phyloP scores from a whole-genome alignment of 225 moss, liverwort and hornwort genomes.

The Sphagnum contortum region DNA sequence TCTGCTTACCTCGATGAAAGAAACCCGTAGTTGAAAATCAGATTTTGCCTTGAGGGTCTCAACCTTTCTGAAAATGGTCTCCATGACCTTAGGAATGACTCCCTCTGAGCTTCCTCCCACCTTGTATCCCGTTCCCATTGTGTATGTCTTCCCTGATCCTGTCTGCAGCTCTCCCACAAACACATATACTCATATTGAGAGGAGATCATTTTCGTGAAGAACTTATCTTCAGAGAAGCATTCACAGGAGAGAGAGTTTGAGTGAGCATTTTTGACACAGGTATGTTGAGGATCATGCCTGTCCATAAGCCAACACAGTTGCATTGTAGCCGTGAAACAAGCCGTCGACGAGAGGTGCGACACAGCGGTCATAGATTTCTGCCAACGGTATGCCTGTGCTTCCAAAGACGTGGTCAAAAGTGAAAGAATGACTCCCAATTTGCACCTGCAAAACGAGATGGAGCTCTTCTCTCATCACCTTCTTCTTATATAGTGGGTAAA shows the following conservation, averaged over 20 bases:
- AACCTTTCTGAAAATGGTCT: constrained; percentile 35
- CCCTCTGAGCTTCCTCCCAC: constrained; percentile 52
- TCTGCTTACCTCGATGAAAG: constrained; percentile 40
- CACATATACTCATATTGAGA: background rate
- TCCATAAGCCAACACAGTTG: constrained; percentile 50
- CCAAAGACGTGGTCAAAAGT: constrained; percentile 52
- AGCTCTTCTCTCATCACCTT: too few relatives aligned
- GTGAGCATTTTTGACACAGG: constrained; percentile 12
- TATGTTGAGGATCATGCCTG: constrained; percentile 16
- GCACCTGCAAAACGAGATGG: constrained; percentile 22
- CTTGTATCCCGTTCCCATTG: constrained; percentile 52
- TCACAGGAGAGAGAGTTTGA: too few relatives aligned
- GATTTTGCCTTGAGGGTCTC: constrained; percentile 23
- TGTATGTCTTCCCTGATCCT: constrained; percentile 50
- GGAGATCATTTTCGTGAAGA: background rate
- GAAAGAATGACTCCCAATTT: constrained; percentile 50
- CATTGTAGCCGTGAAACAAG: constrained; percentile 51
- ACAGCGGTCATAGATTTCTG: constrained; percentile 34
- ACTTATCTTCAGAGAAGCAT: background rate
- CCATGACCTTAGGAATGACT: constrained; percentile 49
- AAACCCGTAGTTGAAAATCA: constrained; percentile 45
- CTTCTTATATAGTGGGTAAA: too few relatives aligned
- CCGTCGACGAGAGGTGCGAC: constrained; percentile 47
- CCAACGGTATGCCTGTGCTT: constrained; percentile 29
- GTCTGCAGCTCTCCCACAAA: constrained; percentile 13